Conservation (phyloP, 352 stramenopile genomes). For the Peronospora destructor region DNA sequence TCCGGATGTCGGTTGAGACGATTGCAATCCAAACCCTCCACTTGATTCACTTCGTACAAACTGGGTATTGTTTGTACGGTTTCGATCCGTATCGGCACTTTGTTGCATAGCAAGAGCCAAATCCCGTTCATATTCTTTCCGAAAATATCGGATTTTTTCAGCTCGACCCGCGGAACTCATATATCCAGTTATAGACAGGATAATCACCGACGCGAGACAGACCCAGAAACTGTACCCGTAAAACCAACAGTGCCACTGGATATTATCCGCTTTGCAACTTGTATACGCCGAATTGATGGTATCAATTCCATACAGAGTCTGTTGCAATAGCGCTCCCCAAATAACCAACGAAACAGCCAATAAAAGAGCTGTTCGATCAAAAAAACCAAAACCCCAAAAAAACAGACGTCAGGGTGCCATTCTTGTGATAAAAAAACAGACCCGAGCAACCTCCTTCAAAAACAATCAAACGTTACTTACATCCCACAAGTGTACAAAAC, state of each 20-base stretch:
- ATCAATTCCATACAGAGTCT: slow-evolving; percentile 74
- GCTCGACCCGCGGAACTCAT: slow-evolving; percentile 69
- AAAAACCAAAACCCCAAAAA: slow-evolving; percentile 13
- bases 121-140: slow-evolving; percentile 75
- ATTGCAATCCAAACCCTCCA: slow-evolving; percentile 26
- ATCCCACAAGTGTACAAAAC: slow-evolving; percentile 73
- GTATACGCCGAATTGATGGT: slow-evolving; percentile 70
- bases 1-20: slow-evolving; percentile 24
- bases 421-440: slow-evolving; percentile 13
- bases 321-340: slow-evolving; percentile 70
- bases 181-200: slow-evolving; percentile 72
- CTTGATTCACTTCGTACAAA: slow-evolving; percentile 43
- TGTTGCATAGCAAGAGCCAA: slow-evolving; percentile 69
- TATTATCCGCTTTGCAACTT: slow-evolving; percentile 59
- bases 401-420: no score
- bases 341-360: slow-evolving; percentile 70
- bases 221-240: slow-evolving; percentile 85
- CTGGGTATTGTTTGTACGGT: slow-evolving; percentile 20
- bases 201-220: slow-evolving; percentile 71
- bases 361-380: slow-evolving; percentile 39
- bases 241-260: slow-evolving; percentile 80
- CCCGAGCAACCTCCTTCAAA: neutral
- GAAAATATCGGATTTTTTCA: slow-evolving; percentile 82
- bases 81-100: slow-evolving; percentile 48
- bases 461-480: slow-evolving; percentile 34